phyloP scores from a whole-genome alignment of 257 asterid genomes.

The Avicennia marina region DNA sequence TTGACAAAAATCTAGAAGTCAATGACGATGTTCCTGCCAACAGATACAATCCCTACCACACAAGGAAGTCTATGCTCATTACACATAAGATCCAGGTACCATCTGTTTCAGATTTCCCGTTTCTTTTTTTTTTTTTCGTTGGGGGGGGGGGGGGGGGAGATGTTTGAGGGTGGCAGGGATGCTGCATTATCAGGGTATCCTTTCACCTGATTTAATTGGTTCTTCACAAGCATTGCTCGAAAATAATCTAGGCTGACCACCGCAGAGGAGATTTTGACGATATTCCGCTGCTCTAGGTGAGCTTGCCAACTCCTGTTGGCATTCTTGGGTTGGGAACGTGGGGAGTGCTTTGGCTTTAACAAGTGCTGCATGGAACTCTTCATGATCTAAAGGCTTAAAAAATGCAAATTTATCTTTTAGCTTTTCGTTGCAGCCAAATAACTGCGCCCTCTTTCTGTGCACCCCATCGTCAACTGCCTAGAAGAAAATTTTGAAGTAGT shows the following conservation, averaged over 20 bases:
- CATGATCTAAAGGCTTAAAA: constrained; percentile 50
- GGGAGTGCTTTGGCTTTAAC: constrained; percentile 34
- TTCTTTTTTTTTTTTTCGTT: background rate
- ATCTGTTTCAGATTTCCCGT: background rate
- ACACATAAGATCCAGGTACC: background rate
- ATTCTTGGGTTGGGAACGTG: constrained; percentile 27
- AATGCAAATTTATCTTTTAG: constrained; percentile 31
- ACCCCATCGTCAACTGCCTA: constrained; percentile 74
- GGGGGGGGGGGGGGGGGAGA: constrained; percentile 8
- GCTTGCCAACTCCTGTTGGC: constrained; percentile 32
- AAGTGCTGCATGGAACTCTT: constrained; percentile 50
- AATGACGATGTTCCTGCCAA: background rate
- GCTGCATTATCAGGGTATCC: constrained; percentile 23
- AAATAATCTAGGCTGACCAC: constrained; percentile 27
- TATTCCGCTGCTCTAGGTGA: constrained; percentile 32
- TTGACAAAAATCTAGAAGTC: background rate
- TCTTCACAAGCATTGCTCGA: constrained; percentile 37
- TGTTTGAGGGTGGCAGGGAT: no score
- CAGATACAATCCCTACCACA: background rate
- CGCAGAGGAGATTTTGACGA: constrained; percentile 26
- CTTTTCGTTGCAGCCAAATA: constrained; percentile 18
- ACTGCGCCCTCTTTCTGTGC: constrained; percentile 36
- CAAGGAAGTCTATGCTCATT: background rate
- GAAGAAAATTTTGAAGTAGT: constrained; percentile 10
- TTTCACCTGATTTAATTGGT: constrained; percentile 30